Evolutionary conservation across 306 rosid species (phyloP).

Genomic region (Pyrus betulifolia): DNA sequence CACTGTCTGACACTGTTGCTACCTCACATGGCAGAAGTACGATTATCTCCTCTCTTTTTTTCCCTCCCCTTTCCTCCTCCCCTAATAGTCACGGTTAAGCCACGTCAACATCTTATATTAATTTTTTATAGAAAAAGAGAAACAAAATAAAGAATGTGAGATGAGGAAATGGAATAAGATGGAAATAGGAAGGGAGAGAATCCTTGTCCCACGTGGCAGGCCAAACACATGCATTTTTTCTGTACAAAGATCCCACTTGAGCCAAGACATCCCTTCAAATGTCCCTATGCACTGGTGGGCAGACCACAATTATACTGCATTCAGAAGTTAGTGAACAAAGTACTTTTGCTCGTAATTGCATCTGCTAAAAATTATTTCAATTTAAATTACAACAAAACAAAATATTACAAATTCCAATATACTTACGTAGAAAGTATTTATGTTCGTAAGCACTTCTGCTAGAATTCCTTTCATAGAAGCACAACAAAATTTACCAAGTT

Average conservation of each 20-base stretch:
- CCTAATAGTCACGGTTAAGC: too few relatives aligned
- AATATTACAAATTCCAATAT: background rate
- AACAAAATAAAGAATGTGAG: too few relatives aligned
- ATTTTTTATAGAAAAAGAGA: too few relatives aligned
- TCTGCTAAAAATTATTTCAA: background rate
- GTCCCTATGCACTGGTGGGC: background rate
- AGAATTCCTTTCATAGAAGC: background rate
- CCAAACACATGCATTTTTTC: conserved; percentile 14
- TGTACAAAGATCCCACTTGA: conserved; percentile 7
- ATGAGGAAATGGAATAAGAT: too few relatives aligned
- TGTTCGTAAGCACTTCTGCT: background rate
- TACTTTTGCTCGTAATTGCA: background rate
- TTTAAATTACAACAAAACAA: too few relatives aligned
- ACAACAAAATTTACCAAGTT: too few relatives aligned
- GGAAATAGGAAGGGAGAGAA: too few relatives aligned
- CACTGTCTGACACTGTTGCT: background rate
- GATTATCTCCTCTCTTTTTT: too few relatives aligned
- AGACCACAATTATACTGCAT: background rate
- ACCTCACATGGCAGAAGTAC: conserved; percentile 1
- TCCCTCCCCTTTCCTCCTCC: too few relatives aligned
- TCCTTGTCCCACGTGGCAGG: conserved; percentile 2
- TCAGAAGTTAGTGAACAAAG: too few relatives aligned
- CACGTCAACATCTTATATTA: too few relatives aligned
- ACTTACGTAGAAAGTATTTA: too few relatives aligned
- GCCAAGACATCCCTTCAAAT: background rate